These are phyloP conservation scores for Juncus effusus DNA, from an alignment of 176 grass and related monocot genomes.

Conservation along the genomic window DNA sequence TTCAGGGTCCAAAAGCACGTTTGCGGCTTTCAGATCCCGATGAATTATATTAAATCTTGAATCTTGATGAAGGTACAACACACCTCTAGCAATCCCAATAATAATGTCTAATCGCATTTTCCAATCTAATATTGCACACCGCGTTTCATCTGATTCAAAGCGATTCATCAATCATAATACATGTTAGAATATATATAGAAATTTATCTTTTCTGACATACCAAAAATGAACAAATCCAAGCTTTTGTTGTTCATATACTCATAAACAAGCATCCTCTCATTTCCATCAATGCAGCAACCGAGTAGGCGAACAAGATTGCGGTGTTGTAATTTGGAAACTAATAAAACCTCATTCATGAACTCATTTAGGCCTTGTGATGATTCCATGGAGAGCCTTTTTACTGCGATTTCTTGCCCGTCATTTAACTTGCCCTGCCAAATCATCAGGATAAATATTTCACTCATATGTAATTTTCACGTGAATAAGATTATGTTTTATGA, in stretches of 20 bases:
- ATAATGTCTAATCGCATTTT: constrained; percentile 48
- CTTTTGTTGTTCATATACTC: constrained; percentile 72
- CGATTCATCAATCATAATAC: background rate
- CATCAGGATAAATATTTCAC: background rate
- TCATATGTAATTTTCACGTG: background rate
- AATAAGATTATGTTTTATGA: no score
- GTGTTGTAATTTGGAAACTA: constrained; percentile 62
- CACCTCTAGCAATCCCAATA: constrained; percentile 40
- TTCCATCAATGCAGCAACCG: constrained; percentile 45
- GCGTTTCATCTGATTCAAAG: constrained; percentile 23
- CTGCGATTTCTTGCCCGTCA: constrained; percentile 51
- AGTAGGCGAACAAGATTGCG: constrained; percentile 61
- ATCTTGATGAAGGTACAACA: constrained; percentile 63
- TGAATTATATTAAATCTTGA: constrained; percentile 56
- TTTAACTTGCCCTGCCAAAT: constrained; percentile 29
- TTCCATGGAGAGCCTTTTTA: constrained; percentile 49
- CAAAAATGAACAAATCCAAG: constrained; percentile 55
- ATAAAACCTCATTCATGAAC: constrained; percentile 63
- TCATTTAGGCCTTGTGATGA: constrained; percentile 40
- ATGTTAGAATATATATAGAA: background rate
- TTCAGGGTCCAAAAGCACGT: constrained; percentile 42
- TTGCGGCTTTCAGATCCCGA: constrained; percentile 56
- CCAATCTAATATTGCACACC: constrained; percentile 29
- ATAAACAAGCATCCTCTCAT: constrained; percentile 43
- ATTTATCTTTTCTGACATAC: constrained; percentile 18